Conservation (phyloP, 495 filamentous ascomycete species). For the Aspergillus biplanus region DNA sequence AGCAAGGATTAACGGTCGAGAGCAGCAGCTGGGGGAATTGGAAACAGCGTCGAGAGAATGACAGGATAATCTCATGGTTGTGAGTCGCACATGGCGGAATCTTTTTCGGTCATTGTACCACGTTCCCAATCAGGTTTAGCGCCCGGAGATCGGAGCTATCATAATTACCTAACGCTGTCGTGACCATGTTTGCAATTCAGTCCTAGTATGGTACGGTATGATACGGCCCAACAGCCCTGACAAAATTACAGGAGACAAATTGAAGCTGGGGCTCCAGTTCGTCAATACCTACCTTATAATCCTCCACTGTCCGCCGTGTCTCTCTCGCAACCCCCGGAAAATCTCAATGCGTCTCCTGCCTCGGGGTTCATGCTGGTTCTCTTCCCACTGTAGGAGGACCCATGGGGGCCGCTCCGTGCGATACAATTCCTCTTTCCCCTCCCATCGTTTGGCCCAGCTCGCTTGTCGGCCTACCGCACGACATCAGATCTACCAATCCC, state of each 20-base stretch:
- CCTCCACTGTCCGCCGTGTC: too few relatives aligned
- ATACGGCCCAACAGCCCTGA: background rate
- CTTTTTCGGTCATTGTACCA: conserved; percentile 13
- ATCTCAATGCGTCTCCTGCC: conserved; percentile 31
- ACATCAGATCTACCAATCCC: conserved; percentile 78
- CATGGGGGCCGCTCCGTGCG: conserved; percentile 25
- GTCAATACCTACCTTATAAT: too few relatives aligned
- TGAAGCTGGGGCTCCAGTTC: too few relatives aligned
- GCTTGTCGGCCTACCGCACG: conserved; percentile 49
- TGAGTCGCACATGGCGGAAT: conserved; percentile 19
- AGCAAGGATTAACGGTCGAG: too few relatives aligned
- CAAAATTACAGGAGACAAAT: too few relatives aligned
- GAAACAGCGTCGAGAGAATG: background rate
- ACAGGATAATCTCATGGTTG: conserved; percentile 4
- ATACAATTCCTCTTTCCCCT: conserved; percentile 40
- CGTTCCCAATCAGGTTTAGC: conserved; percentile 18
- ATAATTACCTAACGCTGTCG: conserved; percentile 3
- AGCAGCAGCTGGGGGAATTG: background rate
- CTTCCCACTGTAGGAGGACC: conserved; percentile 9
- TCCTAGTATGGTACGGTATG: background rate
- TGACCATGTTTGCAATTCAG: background rate
- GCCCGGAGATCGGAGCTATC: conserved; percentile 26
- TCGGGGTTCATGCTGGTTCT: conserved; percentile 34
- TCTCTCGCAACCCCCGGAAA: background rate
- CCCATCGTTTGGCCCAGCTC: conserved; percentile 46